A percentile compares a stretch with the other conserved stretches of the same genome.
phyloP scores from a whole-genome alignment of 805 yeast genomes.

The Candida nonsorbophila region DNA sequence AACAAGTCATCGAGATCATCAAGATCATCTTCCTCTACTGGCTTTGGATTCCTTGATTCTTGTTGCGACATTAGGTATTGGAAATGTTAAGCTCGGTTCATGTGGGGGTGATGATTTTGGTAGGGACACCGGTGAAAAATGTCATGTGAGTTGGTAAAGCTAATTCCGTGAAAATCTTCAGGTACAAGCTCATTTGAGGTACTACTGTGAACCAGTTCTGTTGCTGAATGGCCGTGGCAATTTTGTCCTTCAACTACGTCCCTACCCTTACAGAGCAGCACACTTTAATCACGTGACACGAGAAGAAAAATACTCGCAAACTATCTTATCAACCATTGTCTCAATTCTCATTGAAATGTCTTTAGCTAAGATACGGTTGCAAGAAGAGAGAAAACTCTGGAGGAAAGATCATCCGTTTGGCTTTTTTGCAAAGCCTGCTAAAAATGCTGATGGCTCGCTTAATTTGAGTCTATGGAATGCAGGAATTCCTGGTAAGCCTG shows the following conservation, averaged over 20 bases:
- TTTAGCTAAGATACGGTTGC: conserved; percentile 76
- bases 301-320: too few relatives aligned
- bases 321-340: too few relatives aligned
- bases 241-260: too few relatives aligned
- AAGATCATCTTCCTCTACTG: conserved; percentile 40
- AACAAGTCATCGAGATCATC: conserved; percentile 80
- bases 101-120: conserved; percentile 2
- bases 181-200: too few relatives aligned
- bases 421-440: conserved; percentile 86
- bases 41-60: conserved; percentile 2
- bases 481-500: conserved; percentile 90
- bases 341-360: too few relatives aligned
- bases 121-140: too few relatives aligned
- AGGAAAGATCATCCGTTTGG: conserved; percentile 98
- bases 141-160: too few relatives aligned
- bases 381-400: conserved; percentile 97
- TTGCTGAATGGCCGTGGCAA: too few relatives aligned
- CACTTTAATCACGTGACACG: too few relatives aligned
- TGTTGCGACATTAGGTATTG: conserved; percentile 2
- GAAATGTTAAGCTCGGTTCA: neutral
- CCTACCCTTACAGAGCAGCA: too few relatives aligned
- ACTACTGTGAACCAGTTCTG: too few relatives aligned
- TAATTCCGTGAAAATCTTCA: too few relatives aligned
- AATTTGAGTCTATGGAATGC: conserved; percentile 88
- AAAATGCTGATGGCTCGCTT: conserved; percentile 74